Evolutionary conservation across 176 grass and related monocot genomes (phyloP), one percentile per base, ranked within the genome.

Genomic region (Saccharum spontaneum): DNA sequence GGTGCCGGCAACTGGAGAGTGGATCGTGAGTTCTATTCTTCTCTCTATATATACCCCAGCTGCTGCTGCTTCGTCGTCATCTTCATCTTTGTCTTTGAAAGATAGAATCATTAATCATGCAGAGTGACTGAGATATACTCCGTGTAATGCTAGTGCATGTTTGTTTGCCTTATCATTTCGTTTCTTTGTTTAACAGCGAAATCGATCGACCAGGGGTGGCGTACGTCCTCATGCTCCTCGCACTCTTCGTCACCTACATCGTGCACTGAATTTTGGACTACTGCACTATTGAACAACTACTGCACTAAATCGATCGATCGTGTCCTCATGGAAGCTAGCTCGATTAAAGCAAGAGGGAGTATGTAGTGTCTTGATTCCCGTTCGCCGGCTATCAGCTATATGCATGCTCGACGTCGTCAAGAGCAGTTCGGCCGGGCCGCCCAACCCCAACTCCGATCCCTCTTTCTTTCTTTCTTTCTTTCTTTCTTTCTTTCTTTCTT

Each of bases 151-250:
- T 57, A 57, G 3, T 34, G 28, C 28, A 26, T 13, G 60, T 6
- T 63, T 30, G 5, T 2, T 28, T 64, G 24, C 24, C 45, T 64
- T 64, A 8, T 30, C 5, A 7, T 64, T 64, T 6, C 0, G 0
- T 18, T 17, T 16, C 12, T 6, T 7, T 16, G 34, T 44, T 37
- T 26, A 79, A 62, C 89, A 91, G 89, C 74, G 4, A 88, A 91
- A 63, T 52, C 86, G 61, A 67, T 91, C 54, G 89, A 91, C 80
- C 89, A 91, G 83, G 82, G 17, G 38, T 91, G 60, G 89, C 86
- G 10, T 91, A 88, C 66, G 76, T 82, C 60, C 50, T 91, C n/a
- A 88, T 85, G 85, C 85, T 91, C 3, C 81, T 65, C 40, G 89
- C 89, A 2, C 89, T 91, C 50, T 79, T 91, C 37, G 33, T 88